Conservation (phyloP, 139 green algal genomes). For the Chlorella sp. region DNA sequence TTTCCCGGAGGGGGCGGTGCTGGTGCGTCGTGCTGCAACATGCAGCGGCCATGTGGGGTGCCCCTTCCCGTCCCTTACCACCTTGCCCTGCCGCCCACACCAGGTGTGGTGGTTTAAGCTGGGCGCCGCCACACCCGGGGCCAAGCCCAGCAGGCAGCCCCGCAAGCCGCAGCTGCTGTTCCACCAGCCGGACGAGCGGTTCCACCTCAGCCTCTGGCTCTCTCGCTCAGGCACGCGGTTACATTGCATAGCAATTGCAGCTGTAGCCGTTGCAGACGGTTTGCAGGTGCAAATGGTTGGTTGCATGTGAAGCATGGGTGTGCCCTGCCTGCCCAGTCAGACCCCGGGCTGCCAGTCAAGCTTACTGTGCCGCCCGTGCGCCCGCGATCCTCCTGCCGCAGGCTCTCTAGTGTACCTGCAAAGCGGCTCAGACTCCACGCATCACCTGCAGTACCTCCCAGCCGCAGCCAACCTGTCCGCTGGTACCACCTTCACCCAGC, state of each 20-base stretch:
- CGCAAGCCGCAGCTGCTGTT: slow-evolving; percentile 54
- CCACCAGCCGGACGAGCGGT: slow-evolving; percentile 71
- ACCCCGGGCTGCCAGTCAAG: not conserved
- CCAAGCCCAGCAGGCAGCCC: slow-evolving; percentile 16
- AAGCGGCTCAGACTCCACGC: not conserved
- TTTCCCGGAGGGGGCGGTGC: no score
- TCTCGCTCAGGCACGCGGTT: slow-evolving; percentile 27
- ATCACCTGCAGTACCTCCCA: slow-evolving; percentile 13
- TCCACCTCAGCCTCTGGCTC: slow-evolving; percentile 70
- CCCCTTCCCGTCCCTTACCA: no score
- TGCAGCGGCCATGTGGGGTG: no score
- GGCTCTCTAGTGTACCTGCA: slow-evolving; percentile 2
- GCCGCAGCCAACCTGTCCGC: not conserved
- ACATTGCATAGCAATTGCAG: not conserved
- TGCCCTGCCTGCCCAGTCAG: not conserved
- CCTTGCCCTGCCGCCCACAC: not conserved
- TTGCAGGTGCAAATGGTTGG: not conserved
- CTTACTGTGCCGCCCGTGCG: not conserved
- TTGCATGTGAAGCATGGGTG: not conserved
- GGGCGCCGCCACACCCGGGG: not conserved
- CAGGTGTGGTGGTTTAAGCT: not conserved
- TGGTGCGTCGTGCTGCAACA: no score
- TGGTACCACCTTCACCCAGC: slow-evolving; percentile 14
- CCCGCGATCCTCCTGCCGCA: not conserved
- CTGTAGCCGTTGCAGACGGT: not conserved